Conservation (phyloP, 441 rosid species). For the Erysimum cheiri region DNA sequence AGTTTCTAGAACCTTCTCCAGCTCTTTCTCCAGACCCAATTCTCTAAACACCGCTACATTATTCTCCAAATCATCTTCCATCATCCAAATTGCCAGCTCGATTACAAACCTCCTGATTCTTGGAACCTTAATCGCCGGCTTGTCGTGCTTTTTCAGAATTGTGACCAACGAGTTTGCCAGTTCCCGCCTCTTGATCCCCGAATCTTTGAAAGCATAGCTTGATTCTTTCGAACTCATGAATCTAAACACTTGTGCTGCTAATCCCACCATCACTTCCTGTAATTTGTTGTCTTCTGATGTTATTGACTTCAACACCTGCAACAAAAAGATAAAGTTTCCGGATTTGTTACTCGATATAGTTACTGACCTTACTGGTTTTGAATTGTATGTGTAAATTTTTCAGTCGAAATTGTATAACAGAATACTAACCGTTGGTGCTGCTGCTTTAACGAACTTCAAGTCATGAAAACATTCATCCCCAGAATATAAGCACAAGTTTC, state of each 20-base stretch:
- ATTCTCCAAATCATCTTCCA: slow-evolving; percentile 62
- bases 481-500: slow-evolving; percentile 66
- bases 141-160: slow-evolving; percentile 60
- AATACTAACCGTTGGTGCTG: slow-evolving; percentile 74
- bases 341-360: slow-evolving; percentile 4
- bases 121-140: slow-evolving; percentile 78
- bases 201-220: slow-evolving; percentile 46
- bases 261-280: slow-evolving; percentile 94
- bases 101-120: slow-evolving; percentile 82
- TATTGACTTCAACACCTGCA: slow-evolving; percentile 73
- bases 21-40: slow-evolving; percentile 65
- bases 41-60: slow-evolving; percentile 52
- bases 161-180: slow-evolving; percentile 55
- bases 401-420: neutral
- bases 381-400: neutral
- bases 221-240: slow-evolving; percentile 65
- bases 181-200: slow-evolving; percentile 58
- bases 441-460: slow-evolving; percentile 55
- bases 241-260: slow-evolving; percentile 77
- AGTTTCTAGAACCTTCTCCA: slow-evolving; percentile 75
- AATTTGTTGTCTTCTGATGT: slow-evolving; percentile 62
- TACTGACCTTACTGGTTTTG: neutral
- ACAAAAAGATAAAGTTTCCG: slow-evolving; percentile 8
- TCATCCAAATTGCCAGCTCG: slow-evolving; percentile 91
- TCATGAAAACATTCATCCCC: slow-evolving; percentile 57